Conservation (phyloP, 331 rosid species). For the Pyrus hybrid region DNA sequence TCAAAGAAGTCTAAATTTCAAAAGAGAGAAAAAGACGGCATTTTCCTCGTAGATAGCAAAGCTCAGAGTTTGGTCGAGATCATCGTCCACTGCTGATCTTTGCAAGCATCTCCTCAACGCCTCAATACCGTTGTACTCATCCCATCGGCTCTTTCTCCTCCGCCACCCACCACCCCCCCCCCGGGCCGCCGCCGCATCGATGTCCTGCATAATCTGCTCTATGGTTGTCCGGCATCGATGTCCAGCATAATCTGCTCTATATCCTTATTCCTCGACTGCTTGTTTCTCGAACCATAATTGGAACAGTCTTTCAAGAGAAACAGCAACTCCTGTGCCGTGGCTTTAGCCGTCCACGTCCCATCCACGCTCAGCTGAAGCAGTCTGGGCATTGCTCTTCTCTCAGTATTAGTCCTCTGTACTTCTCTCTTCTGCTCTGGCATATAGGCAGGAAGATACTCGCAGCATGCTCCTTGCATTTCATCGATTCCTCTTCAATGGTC, state of each 20-base stretch:
- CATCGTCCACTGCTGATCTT: constrained; percentile 23
- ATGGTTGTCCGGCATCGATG: constrained; percentile 48
- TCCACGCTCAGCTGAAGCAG: no score
- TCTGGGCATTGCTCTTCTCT: constrained; percentile 29
- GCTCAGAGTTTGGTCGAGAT: neutral
- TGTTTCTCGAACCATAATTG: constrained; percentile 23
- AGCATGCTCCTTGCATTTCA: constrained; percentile 54
- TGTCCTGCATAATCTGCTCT: constrained; percentile 46
- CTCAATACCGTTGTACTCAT: constrained; percentile 36
- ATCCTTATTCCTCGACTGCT: constrained; percentile 28
- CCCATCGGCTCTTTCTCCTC: constrained; percentile 42
- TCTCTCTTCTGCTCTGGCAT: constrained; percentile 70
- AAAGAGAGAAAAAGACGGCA: no score
- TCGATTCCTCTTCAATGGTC: constrained; percentile 60
- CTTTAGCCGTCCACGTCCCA: no score
- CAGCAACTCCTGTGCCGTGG: constrained; percentile 26
- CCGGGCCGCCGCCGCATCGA: no score
- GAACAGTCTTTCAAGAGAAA: constrained; percentile 61
- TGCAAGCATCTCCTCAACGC: constrained; percentile 75
- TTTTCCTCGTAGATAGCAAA: neutral
- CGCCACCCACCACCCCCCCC: no score
- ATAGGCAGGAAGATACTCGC: constrained; percentile 48
- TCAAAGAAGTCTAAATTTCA: no score
- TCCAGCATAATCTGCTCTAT: constrained; percentile 39
- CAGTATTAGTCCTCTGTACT: constrained; percentile 55